Conservation (phyloP, 1,284 basidiomycete genomes). For the Moesziomyces antarcticus region DNA sequence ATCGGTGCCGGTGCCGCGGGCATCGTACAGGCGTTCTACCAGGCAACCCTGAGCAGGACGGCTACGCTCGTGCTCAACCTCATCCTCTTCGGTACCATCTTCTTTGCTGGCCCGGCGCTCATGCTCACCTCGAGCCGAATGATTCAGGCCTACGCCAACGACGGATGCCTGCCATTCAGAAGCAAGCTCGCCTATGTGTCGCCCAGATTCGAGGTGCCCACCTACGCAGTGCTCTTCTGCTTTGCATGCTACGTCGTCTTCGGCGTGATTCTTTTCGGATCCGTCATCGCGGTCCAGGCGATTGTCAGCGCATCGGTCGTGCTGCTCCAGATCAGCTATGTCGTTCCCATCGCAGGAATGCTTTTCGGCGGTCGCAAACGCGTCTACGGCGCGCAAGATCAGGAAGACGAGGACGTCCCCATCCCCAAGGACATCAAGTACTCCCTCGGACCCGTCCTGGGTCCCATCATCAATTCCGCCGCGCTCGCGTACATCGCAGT, state of each 20-base stretch:
- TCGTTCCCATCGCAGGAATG: conserved; percentile 31
- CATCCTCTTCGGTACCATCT: conserved; percentile 25
- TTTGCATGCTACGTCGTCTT: conserved; percentile 19
- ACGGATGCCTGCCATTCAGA: conserved; percentile 30
- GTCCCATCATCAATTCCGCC: conserved; percentile 29
- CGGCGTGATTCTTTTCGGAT: conserved; percentile 41
- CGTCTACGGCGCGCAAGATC: conserved; percentile 12
- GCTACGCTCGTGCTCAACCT: conserved; percentile 23
- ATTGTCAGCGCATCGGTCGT: conserved; percentile 39
- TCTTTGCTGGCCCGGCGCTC: conserved; percentile 38
- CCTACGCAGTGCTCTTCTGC: conserved; percentile 33
- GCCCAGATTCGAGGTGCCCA: conserved; percentile 26
- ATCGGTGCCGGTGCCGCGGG: conserved; percentile 28
- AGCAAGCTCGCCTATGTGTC: conserved; percentile 24
- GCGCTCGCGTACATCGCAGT: conserved; percentile 37
- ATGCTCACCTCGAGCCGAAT: conserved; percentile 36
- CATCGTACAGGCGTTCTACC: conserved; percentile 27
- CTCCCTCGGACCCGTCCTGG: conserved; percentile 21
- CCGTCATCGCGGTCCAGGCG: conserved; percentile 27
- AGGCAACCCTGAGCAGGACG: conserved; percentile 22
- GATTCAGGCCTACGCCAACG: conserved; percentile 42
- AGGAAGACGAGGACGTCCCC: conserved; percentile 20
- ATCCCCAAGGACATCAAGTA: conserved; percentile 36
- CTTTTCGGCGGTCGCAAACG: conserved; percentile 31
- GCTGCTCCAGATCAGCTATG: conserved; percentile 34